Conservation (phyloP, 108 stramenopile species). For the Asterionellopsis glacialis region DNA sequence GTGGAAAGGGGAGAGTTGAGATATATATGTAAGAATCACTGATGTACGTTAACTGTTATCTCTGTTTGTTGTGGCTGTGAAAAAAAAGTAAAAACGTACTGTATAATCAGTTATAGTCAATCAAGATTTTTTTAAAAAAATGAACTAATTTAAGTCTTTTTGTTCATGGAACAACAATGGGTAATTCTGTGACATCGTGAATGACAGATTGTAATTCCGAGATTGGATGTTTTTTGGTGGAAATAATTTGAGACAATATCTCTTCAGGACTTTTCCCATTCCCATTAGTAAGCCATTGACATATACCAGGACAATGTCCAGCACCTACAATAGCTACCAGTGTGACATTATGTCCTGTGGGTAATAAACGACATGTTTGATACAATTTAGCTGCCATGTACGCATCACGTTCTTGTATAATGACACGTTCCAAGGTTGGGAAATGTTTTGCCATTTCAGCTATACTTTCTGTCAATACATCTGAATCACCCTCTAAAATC, state of each 20-base stretch:
- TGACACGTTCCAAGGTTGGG: slow-evolving; percentile 61
- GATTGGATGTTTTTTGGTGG: not conserved
- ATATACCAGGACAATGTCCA: slow-evolving; percentile 75
- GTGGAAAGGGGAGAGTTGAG: too few relatives aligned
- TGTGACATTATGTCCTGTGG: slow-evolving; percentile 12
- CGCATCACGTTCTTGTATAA: slow-evolving; percentile 78
- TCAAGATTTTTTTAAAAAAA: too few relatives aligned
- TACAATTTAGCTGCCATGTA: slow-evolving; percentile 75
- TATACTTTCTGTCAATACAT: slow-evolving; percentile 78
- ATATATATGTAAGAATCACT: too few relatives aligned
- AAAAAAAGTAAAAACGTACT: too few relatives aligned
- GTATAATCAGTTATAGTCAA: too few relatives aligned
- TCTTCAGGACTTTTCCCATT: slow-evolving; percentile 1
- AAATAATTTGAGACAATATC: not conserved
- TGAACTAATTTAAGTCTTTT: too few relatives aligned
- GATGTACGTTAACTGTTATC: too few relatives aligned
- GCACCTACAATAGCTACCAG: slow-evolving; percentile 83
- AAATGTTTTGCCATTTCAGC: slow-evolving; percentile 61
- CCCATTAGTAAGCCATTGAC: slow-evolving; percentile 30
- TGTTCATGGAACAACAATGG: too few relatives aligned
- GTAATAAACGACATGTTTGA: slow-evolving; percentile 48
- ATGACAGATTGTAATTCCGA: not conserved
- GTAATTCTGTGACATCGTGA: slow-evolving; percentile 3
- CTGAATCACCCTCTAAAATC: slow-evolving; percentile 60
- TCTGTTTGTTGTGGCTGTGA: too few relatives aligned